A percentile compares a stretch with the other conserved stretches of the same genome.
Conservation (phyloP, 164 flowering plant genomes). For the Chloranthus sessilifolius region DNA sequence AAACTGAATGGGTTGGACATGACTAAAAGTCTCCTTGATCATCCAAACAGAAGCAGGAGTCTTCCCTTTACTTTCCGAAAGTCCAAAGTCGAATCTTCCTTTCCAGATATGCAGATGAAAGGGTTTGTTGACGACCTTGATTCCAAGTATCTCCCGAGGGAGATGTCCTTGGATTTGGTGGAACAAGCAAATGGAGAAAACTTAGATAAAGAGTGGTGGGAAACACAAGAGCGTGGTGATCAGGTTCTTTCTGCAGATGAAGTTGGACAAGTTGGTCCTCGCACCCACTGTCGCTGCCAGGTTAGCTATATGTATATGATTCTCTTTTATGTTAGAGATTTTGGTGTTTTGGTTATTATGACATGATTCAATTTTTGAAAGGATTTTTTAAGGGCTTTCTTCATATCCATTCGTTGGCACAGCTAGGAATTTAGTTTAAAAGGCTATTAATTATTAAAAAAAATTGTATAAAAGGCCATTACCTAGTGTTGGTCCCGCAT, state of each 20-base stretch:
- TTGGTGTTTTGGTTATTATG: too few species aligned
- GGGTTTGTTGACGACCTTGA: constrained; percentile 69
- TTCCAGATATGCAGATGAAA: constrained; percentile 49
- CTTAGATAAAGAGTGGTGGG: constrained; percentile 87
- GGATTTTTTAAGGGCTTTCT: too few species aligned
- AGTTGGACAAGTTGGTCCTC: constrained; percentile 89
- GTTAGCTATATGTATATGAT: constrained; percentile 28
- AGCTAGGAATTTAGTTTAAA: too few species aligned
- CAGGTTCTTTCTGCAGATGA: constrained; percentile 57
- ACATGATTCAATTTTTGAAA: too few species aligned
- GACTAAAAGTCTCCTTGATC: constrained; percentile 24
- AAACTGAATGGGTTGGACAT: constrained; percentile 35
- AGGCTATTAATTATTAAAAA: too few species aligned
- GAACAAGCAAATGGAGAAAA: constrained; percentile 21
- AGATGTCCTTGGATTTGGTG: constrained; percentile 26
- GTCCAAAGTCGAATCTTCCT: constrained; percentile 42
- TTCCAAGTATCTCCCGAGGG: constrained; percentile 22
- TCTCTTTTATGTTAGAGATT: too few species aligned
- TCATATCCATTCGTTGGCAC: too few species aligned
- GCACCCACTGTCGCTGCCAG: constrained; percentile 88
- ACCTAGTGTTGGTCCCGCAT: too few species aligned
- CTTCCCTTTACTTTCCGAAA: constrained; percentile 53
- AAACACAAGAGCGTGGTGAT: constrained; percentile 71
- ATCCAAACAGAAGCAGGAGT: constrained; percentile 33
- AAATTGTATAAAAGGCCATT: too few species aligned